Conservation (phyloP, 805 yeast species). For the Hanseniaspora clermontiae region DNA sequence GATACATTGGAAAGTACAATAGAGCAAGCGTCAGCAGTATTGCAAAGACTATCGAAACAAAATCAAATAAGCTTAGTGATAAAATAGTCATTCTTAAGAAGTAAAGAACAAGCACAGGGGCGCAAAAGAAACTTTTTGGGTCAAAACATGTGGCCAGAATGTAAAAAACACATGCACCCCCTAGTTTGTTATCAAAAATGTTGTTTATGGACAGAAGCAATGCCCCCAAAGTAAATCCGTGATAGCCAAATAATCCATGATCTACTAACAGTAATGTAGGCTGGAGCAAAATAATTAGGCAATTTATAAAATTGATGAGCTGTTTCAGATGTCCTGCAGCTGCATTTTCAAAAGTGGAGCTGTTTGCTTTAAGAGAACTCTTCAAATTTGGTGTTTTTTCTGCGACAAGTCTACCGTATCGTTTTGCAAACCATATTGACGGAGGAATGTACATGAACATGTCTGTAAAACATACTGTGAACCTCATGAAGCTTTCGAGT, state of each 20-base stretch:
- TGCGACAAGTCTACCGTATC: constrained; percentile 45
- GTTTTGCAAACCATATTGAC: constrained; percentile 53
- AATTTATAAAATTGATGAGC: neutral
- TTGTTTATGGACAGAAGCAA: constrained; percentile 56
- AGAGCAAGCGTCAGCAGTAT: constrained; percentile 43
- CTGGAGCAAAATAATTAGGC: constrained; percentile 48
- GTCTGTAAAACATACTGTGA: constrained; percentile 67
- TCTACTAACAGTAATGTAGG: constrained; percentile 77
- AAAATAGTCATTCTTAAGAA: constrained; percentile 43
- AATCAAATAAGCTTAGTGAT: constrained; percentile 42
- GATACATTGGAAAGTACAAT: constrained; percentile 49
- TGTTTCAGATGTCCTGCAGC: constrained; percentile 45
- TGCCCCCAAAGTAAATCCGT: constrained; percentile 86
- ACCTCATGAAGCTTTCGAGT: constrained; percentile 74
- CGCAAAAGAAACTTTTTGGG: constrained; percentile 89
- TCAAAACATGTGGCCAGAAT: constrained; percentile 71
- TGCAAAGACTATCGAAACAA: constrained; percentile 50
- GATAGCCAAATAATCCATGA: constrained; percentile 96
- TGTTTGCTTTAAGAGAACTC: constrained; percentile 21
- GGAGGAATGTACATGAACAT: constrained; percentile 66
- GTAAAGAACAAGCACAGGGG: constrained; percentile 77
- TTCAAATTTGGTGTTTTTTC: constrained; percentile 21
- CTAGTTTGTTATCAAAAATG: constrained; percentile 48
- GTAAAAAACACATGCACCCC: constrained; percentile 64
- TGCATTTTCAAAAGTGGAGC: constrained; percentile 63